Base-by-base conservation (phyloP, 2,329 filamentous ascomycete species). In the Arthrobotrys conoides region DNA sequence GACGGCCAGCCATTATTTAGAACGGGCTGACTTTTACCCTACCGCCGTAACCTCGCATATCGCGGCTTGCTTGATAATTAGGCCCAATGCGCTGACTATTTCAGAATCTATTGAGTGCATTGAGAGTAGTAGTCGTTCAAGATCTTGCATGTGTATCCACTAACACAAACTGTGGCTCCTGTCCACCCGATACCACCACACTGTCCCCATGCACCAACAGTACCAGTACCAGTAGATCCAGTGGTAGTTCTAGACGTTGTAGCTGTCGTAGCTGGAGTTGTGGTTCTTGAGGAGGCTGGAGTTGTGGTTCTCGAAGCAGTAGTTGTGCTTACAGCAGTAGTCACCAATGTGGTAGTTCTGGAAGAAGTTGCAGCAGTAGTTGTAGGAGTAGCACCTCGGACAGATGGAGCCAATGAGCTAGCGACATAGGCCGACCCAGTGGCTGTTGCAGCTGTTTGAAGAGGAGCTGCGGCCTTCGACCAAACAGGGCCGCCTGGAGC, bases 401-500 rank as follows among this genome's bases (percentile, higher is more conserved):
- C 53, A 12, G 72, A 72, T n/a, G 78, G 65, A 22, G 69, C 69
- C 6, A 59, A 63, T 2, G 67, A 71, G 8, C 51, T 73, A 16
- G 64, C 71, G n/a, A 24, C 57, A 20, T 71, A 71, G 2, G 41
- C n/a, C 33, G 55, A 46, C 24, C 44, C 51, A n/a, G 77, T 59
- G 14, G 73, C 53, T n/a, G 63, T 69, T 12, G 51, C 59, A 5
- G 71, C 57, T n/a, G 71, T 71, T 69, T 80, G 71, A 24, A 72
- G 51, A 1, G 66, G 83, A 75, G 16, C 77, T 51, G 82, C 82
- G 2, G 83, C 83, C 20, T 82, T 82, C 4, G 81, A 82, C 82
- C 83, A 84, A 10, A 84, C 83, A 1, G 83, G 82, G 9, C 83
- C 83, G 20, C 83, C 83, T 20, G 83, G 83, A 22, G 83, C 83